phyloP scores from a whole-genome alignment of 495 filamentous ascomycete species.

The Daldinia loculata region DNA sequence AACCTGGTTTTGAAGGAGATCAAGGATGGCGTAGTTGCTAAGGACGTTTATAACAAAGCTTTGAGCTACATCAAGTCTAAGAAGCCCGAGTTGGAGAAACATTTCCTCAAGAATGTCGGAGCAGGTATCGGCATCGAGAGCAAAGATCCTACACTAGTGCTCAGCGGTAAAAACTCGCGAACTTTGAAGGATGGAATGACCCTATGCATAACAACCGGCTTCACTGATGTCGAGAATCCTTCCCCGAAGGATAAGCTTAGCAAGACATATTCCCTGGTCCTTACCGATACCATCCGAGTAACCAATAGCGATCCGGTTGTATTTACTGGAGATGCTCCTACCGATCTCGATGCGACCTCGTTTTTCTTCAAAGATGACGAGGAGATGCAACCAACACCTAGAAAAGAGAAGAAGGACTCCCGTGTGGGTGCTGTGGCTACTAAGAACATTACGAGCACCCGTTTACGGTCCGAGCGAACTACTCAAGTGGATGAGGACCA shows the following conservation, averaged over 20 bases:
- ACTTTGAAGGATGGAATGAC: conserved; percentile 96
- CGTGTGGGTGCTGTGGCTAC: conserved; percentile 84
- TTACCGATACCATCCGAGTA: conserved; percentile 93
- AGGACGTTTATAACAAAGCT: conserved; percentile 93
- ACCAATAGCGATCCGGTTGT: conserved; percentile 77
- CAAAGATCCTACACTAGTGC: conserved; percentile 77
- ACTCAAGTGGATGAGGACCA: conserved; percentile 88
- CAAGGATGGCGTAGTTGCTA: conserved; percentile 83
- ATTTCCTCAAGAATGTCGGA: conserved; percentile 90
- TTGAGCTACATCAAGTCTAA: conserved; percentile 77
- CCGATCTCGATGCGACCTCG: conserved; percentile 88
- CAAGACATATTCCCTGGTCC: conserved; percentile 84
- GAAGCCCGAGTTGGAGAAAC: conserved; percentile 91
- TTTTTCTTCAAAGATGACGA: conserved; percentile 98
- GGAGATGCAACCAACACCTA: conserved; percentile 69
- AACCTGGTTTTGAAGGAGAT: conserved; percentile 88
- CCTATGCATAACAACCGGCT: conserved; percentile 83
- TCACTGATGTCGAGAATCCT: conserved; percentile 85
- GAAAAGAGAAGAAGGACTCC: conserved; percentile 83
- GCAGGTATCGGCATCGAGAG: conserved; percentile 92
- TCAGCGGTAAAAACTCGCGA: conserved; percentile 85
- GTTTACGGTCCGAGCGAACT: conserved; percentile 87
- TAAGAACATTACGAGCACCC: conserved; percentile 92
- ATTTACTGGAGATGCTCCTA: conserved; percentile 91
- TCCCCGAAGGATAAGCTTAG: conserved; percentile 85